phyloP scores from a whole-genome alignment of 306 rosid species.

The Dryas drummondii region DNA sequence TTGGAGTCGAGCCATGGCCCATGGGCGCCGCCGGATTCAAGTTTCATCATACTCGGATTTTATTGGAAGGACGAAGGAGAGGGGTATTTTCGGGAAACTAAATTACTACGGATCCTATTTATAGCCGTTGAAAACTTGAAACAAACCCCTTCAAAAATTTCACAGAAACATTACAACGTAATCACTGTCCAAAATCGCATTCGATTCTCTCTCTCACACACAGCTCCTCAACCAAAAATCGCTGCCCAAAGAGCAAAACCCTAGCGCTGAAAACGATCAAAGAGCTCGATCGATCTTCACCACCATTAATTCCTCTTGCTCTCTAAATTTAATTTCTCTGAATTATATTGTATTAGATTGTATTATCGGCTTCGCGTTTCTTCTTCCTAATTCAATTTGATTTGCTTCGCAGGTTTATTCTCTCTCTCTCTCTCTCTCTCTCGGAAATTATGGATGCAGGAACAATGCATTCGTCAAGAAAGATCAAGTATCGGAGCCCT shows the following conservation, averaged over 20 bases:
- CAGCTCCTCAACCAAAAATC: too few species aligned
- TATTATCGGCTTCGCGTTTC: too few species aligned
- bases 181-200: not conserved
- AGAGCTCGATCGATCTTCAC: not conserved
- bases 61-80: too few species aligned
- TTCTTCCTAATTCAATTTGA: too few species aligned
- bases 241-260: too few species aligned
- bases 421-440: not conserved
- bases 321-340: not conserved
- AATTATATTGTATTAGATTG: not conserved
- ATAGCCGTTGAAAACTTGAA: not conserved
- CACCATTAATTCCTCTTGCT: not conserved
- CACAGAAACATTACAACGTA: not conserved
- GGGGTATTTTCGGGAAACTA: too few species aligned
- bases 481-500: conserved; percentile 19
- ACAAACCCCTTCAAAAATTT: not conserved
- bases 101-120: not conserved
- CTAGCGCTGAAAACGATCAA: not conserved
- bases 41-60: too few species aligned
- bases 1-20: too few species aligned
- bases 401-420: too few species aligned
- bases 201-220: not conserved
- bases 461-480: conserved; percentile 25
- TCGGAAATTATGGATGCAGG: conserved; percentile 30
- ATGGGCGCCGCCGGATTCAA: too few species aligned